A percentile compares a stretch with the other conserved stretches of the same genome.
These are phyloP conservation scores for Saccharomycopsis sp. DNA, from an alignment of 805 yeast species.

Conservation along the genomic window DNA sequence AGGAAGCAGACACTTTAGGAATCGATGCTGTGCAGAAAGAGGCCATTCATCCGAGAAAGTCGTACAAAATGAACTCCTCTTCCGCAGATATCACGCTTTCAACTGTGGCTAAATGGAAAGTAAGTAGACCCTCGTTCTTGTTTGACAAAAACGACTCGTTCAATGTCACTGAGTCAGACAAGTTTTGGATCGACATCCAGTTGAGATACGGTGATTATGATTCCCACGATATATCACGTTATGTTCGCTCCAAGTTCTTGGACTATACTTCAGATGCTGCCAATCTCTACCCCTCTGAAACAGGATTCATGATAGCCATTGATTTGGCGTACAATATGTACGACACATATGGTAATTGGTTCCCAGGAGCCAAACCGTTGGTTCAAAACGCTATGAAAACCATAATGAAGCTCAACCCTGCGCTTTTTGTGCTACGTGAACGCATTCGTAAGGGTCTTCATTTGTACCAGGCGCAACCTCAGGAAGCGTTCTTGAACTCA, in stretches of 20 bases:
- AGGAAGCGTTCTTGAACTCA: conserved; percentile 84
- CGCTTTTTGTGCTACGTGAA: conserved; percentile 84
- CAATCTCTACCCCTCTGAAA: conserved; percentile 84
- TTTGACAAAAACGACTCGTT: conserved; percentile 62
- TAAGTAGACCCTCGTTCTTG: conserved; percentile 72
- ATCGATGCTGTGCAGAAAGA: conserved; percentile 84
- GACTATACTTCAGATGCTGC: conserved; percentile 88
- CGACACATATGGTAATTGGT: conserved; percentile 97
- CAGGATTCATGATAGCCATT: conserved; percentile 85
- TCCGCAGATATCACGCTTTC: conserved; percentile 82
- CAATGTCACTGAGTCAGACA: conserved; percentile 52
- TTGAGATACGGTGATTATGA: conserved; percentile 95
- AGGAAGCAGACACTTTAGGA: conserved; percentile 74
- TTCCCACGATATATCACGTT: conserved; percentile 92
- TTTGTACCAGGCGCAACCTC: conserved; percentile 87
- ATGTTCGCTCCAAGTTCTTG: conserved; percentile 84
- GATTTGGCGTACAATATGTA: conserved; percentile 95
- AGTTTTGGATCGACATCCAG: conserved; percentile 94
- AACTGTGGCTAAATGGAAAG: conserved; percentile 76
- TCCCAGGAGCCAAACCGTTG: conserved; percentile 86
- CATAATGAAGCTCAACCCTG: conserved; percentile 92
- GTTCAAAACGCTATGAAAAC: conserved; percentile 89
- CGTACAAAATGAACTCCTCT: conserved; percentile 94
- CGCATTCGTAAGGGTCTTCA: conserved; percentile 92
- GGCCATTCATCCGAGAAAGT: conserved; percentile 93